Evolutionary conservation across 805 yeast species (phyloP).

Genomic region (Candida tallmaniae): DNA sequence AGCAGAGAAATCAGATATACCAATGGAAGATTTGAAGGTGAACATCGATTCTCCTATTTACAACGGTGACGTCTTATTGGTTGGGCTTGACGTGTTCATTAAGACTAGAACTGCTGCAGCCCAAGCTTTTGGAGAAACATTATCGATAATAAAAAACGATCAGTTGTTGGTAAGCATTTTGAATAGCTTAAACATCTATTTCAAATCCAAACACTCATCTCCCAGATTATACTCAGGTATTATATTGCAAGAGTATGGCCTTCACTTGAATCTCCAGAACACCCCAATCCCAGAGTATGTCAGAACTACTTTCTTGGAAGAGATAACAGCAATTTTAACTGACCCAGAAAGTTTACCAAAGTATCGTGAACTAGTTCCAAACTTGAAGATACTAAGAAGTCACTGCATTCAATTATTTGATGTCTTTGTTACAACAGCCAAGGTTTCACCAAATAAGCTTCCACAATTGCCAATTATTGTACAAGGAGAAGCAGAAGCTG

Average conservation of each 20-base stretch:
- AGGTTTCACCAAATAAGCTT: constrained; percentile 60
- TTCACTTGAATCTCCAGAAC: constrained; percentile 14
- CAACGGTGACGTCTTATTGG: constrained; percentile 83
- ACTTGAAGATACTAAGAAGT: constrained; percentile 76
- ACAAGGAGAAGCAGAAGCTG: constrained; percentile 92
- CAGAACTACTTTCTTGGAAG: constrained; percentile 18
- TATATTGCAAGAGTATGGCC: constrained; percentile 65
- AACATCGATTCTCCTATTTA: constrained; percentile 93
- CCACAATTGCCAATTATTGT: constrained; percentile 87
- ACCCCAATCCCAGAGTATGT: constrained; percentile 14
- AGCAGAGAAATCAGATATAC: constrained; percentile 30
- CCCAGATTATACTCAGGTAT: constrained; percentile 71
- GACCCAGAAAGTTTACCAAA: constrained; percentile 46
- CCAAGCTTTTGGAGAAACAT: constrained; percentile 63
- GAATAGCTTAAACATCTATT: constrained; percentile 32
- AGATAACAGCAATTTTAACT: constrained; percentile 34
- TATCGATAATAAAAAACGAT: constrained; percentile 45
- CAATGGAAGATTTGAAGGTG: constrained; percentile 56
- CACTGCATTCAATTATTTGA: constrained; percentile 80
- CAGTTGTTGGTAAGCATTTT: constrained; percentile 38
- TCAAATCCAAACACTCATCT: constrained; percentile 67
- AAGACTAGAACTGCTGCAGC: constrained; percentile 76
- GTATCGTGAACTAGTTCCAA: constrained; percentile 83
- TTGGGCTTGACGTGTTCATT: constrained; percentile 71
- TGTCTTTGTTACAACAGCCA: constrained; percentile 73